phyloP scores from a whole-genome alignment of 2,329 filamentous ascomycete species.

The Fusarium ramigenum region DNA sequence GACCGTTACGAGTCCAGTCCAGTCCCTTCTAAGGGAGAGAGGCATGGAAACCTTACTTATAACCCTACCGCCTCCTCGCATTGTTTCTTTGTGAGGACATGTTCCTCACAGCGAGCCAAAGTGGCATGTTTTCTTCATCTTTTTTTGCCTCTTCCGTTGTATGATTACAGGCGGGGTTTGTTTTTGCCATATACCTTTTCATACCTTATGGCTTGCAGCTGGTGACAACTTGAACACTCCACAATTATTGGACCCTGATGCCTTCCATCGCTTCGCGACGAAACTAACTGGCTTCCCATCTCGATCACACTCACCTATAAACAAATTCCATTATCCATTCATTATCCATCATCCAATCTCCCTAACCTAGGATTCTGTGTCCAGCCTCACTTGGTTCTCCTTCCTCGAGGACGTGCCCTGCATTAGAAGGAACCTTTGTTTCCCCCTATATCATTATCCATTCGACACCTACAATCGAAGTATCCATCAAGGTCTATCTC shows the following conservation, averaged over 20 bases:
- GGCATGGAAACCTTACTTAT: neutral
- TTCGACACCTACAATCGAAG: conserved; percentile 1
- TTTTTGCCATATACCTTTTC: neutral
- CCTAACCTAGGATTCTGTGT: neutral
- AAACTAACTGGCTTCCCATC: neutral
- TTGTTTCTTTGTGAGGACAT: neutral
- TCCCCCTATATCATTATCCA: neutral
- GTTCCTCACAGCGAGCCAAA: neutral
- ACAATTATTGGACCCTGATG: conserved; percentile 18
- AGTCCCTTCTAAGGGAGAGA: neutral
- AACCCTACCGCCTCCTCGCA: neutral
- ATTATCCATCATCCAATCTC: neutral
- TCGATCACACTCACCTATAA: neutral
- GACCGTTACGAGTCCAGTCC: neutral
- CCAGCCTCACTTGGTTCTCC: neutral
- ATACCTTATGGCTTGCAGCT: neutral
- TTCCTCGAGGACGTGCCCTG: neutral
- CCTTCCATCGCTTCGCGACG: conserved; percentile 3
- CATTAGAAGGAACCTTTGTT: neutral
- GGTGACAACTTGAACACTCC: neutral
- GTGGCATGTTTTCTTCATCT: neutral
- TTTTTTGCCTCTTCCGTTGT: neutral
- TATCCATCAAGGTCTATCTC: conserved; percentile 11
- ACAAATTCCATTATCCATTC: neutral
- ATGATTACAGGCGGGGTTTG: neutral